Conservation (phyloP, 306 rosid species). For the Argentina anserina region DNA sequence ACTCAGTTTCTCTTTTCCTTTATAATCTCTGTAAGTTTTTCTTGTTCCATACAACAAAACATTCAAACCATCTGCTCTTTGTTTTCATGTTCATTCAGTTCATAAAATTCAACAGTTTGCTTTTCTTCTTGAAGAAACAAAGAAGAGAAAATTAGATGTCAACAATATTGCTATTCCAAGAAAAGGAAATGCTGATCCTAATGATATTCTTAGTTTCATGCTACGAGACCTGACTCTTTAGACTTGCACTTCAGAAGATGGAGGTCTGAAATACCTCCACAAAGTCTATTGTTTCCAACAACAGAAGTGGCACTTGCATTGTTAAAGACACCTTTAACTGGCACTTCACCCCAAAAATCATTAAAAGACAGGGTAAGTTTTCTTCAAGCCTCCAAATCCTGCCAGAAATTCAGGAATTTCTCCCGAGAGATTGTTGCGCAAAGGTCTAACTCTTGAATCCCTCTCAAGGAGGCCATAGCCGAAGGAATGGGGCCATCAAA, state of each 20-base stretch:
- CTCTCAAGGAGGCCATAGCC: not conserved
- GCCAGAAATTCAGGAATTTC: not conserved
- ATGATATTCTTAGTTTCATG: not conserved
- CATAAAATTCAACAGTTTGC: too few relatives aligned
- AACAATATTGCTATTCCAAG: not conserved
- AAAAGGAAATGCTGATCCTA: not conserved
- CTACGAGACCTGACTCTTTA: not conserved
- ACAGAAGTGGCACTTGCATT: not conserved
- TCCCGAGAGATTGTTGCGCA: not conserved
- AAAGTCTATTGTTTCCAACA: conserved; percentile 1
- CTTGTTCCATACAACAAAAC: too few relatives aligned
- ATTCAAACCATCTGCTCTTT: too few relatives aligned
- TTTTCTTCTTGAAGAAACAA: not conserved
- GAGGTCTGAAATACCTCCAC: not conserved
- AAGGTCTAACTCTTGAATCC: not conserved
- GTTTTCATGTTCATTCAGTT: too few relatives aligned
- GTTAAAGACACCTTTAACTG: not conserved
- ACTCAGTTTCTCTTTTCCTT: too few relatives aligned
- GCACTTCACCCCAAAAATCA: not conserved
- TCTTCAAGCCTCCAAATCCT: not conserved
- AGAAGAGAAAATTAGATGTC: not conserved
- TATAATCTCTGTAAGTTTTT: too few relatives aligned
- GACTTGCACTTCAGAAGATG: conserved; percentile 3
- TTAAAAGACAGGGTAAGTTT: not conserved
- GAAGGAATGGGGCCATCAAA: not conserved